phyloP scores from a whole-genome alignment of 2,329 filamentous ascomycete genomes.

The Talaromyces amestolkiae region DNA sequence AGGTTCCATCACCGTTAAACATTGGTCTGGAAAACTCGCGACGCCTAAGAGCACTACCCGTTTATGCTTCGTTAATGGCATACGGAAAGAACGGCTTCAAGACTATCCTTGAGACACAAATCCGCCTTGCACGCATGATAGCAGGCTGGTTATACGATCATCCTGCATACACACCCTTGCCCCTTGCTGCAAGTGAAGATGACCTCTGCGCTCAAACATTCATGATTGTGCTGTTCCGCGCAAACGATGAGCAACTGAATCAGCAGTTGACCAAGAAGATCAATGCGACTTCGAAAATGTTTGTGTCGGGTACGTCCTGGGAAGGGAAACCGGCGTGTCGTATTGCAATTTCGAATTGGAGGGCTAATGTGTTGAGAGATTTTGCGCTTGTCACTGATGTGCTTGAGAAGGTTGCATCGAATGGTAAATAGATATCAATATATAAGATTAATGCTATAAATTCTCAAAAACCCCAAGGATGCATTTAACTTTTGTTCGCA shows the following conservation, averaged over 20 bases:
- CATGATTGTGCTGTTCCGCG: slow-evolving; percentile 75
- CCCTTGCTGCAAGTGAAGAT: slow-evolving; percentile 41
- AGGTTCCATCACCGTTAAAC: slow-evolving; percentile 77
- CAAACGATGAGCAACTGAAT: slow-evolving; percentile 65
- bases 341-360: slow-evolving; percentile 86
- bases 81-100: slow-evolving; percentile 70
- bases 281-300: slow-evolving; percentile 71
- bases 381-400: slow-evolving; percentile 63
- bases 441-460: background rate
- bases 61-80: slow-evolving; percentile 74
- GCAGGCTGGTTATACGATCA: slow-evolving; percentile 62
- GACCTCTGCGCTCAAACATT: slow-evolving; percentile 55
- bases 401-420: slow-evolving; percentile 48
- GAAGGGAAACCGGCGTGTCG: slow-evolving; percentile 69
- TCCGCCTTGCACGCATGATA: slow-evolving; percentile 66
- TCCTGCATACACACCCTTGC: slow-evolving; percentile 65
- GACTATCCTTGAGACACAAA: slow-evolving; percentile 69
- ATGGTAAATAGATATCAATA: background rate
- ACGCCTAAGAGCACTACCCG: slow-evolving; percentile 84
- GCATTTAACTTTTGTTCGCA: background rate
- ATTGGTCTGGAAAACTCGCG: slow-evolving; percentile 88
- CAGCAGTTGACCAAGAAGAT: slow-evolving; percentile 65
- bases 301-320: slow-evolving; percentile 81
- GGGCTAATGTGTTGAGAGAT: slow-evolving; percentile 67
- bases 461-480: background rate